These are phyloP conservation scores for Exophiala aquamarina DNA, from an alignment of 2,329 filamentous ascomycete genomes.

Conservation along the genomic window DNA sequence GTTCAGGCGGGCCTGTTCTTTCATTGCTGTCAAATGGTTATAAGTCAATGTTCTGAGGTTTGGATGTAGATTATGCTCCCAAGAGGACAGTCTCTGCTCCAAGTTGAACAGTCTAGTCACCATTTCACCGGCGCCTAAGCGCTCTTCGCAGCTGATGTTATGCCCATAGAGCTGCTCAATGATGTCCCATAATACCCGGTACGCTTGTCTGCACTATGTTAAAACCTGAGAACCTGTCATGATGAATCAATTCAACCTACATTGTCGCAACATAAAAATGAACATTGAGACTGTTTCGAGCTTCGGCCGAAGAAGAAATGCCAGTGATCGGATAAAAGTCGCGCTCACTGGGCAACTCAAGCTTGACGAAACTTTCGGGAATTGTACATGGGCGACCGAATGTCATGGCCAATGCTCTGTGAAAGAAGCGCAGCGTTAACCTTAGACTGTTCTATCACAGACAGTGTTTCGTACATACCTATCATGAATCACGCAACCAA, in stretches of 20 bases:
- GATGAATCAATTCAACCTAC: too few species aligned
- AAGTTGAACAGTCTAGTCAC: too few species aligned
- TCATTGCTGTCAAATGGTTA: too few species aligned
- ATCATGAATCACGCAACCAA: conserved; percentile 49
- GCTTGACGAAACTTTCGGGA: conserved; percentile 44
- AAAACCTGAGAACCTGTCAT: too few species aligned
- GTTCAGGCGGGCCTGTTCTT: neutral
- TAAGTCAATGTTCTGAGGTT: too few species aligned
- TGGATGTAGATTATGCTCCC: too few species aligned
- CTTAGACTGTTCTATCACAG: neutral
- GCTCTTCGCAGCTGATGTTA: conserved; percentile 41
- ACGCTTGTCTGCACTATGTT: conserved; percentile 29
- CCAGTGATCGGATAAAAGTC: too few species aligned
- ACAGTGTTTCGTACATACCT: conserved; percentile 33
- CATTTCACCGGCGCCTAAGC: conserved; percentile 4
- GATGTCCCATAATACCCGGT: conserved; percentile 34
- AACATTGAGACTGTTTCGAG: too few species aligned
- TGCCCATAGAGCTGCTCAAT: conserved; percentile 45
- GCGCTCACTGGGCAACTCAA: conserved; percentile 34
- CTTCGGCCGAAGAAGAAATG: too few species aligned
- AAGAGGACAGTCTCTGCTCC: too few species aligned
- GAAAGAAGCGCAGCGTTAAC: neutral
- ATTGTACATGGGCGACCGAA: conserved; percentile 51
- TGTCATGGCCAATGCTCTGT: conserved; percentile 51
- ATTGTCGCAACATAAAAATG: too few species aligned